phyloP scores from a whole-genome alignment of 495 filamentous ascomycete genomes.

The Tirmania nivea region DNA sequence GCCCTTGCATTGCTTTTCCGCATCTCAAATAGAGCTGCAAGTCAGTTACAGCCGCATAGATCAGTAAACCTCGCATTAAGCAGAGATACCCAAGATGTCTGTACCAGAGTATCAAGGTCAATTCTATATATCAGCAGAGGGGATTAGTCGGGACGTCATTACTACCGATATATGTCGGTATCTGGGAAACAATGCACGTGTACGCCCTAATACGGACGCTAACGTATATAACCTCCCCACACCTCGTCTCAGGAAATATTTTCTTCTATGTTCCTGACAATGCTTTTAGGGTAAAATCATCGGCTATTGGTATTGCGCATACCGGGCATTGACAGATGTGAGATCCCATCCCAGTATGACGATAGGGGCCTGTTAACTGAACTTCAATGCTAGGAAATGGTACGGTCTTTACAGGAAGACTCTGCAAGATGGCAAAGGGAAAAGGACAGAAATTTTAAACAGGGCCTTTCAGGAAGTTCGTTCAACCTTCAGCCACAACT shows the following conservation, averaged over 20 bases:
- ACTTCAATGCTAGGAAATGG: constrained; percentile 6
- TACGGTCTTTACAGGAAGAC: constrained; percentile 9
- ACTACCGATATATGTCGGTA: constrained; percentile 14
- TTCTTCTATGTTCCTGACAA: neutral
- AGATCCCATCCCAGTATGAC: neutral
- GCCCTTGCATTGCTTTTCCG: too few species aligned
- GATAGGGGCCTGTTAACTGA: neutral
- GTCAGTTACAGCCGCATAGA: too few species aligned
- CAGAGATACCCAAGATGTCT: neutral
- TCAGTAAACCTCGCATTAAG: neutral
- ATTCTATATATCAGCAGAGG: constrained; percentile 10
- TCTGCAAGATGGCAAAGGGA: constrained; percentile 3
- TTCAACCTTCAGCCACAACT: too few species aligned
- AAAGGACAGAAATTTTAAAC: too few species aligned
- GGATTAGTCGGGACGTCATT: constrained; percentile 12
- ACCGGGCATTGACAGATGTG: constrained; percentile 13
- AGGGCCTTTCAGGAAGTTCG: too few species aligned
- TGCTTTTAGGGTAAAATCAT: neutral
- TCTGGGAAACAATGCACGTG: constrained; percentile 11
- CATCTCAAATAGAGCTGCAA: too few species aligned
- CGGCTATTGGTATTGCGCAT: constrained; percentile 10
- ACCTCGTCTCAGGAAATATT: neutral
- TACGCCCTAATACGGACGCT: constrained; percentile 1
- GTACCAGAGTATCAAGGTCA: constrained; percentile 2
- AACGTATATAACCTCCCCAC: constrained; percentile 1